A percentile compares a stretch with the other conserved stretches of the same genome.
Evolutionary conservation across 176 grass and related monocot genomes (phyloP).

Genomic region (Hsuehochloa calcarea): DNA sequence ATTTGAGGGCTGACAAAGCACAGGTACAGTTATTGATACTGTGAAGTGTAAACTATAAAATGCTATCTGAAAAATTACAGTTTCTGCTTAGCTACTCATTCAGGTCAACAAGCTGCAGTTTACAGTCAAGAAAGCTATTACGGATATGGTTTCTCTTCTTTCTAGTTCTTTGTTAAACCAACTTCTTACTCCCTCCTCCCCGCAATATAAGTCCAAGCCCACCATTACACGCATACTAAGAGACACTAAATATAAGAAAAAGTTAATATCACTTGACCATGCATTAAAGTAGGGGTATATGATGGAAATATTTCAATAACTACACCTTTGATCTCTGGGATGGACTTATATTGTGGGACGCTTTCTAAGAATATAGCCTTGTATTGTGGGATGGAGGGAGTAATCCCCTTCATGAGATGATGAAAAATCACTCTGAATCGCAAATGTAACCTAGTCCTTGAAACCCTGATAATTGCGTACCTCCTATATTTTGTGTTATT

Average conservation of each 20-base stretch:
- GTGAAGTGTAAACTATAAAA: background rate
- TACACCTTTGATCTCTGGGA: too few relatives aligned
- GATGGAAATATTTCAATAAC: too few relatives aligned
- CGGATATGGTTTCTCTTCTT: slow-evolving; percentile 1
- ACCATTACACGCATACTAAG: too few relatives aligned
- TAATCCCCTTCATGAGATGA: background rate
- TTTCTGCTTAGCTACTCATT: background rate
- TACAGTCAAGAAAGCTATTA: background rate
- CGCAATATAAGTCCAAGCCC: too few relatives aligned
- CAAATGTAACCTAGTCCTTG: background rate
- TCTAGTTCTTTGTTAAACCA: background rate
- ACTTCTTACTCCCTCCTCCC: background rate
- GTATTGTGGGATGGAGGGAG: too few relatives aligned
- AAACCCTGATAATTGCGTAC: background rate
- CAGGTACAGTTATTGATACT: slow-evolving; percentile 56
- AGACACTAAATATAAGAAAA: too few relatives aligned
- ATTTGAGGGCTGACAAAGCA: slow-evolving; percentile 83
- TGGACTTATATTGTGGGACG: too few relatives aligned
- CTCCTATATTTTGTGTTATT: slow-evolving; percentile 6
- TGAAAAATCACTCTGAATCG: slow-evolving; percentile 8
- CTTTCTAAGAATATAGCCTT: too few relatives aligned
- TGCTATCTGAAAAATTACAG: background rate
- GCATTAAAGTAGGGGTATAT: too few relatives aligned
- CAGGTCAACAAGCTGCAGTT: background rate
- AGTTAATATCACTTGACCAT: too few relatives aligned